Base-by-base conservation (phyloP, 257 asterid species). In the Prunella vulgaris region DNA sequence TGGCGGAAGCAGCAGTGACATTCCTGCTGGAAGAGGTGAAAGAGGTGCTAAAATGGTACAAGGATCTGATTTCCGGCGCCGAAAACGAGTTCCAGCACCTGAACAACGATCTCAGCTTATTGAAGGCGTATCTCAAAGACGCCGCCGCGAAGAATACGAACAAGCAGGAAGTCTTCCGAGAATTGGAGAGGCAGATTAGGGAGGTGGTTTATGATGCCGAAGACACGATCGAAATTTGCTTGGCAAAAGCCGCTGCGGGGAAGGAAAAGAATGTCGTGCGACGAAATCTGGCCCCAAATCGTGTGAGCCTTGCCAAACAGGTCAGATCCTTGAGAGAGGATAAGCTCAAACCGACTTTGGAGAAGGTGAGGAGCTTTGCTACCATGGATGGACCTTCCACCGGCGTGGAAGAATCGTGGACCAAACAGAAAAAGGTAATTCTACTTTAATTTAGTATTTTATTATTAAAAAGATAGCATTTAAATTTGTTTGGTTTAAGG, bases 181-280 rank as follows among this genome's bases (percentile, higher is more conserved):
- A 40, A 30, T 5, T 69, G 20, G 77, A 74, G 77, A 58, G 66
- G 56, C 68, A 73, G 76, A 32, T 79, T 14, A 59, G 83, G 10
- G 51, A 66, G 10, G 68, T 60, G 2, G 69, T 81, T 15, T 67
- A 69, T 42, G 77, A 71, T 0, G 84, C 74, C 0, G 87, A 82
- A 22, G 84, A 79, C 59, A 60, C 73, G 53, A 40, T 76, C 33
- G 82, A 79, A 54, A 40, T 13, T 0, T 74, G 74, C 28, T 38
- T 82, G 7, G 48, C 74, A 4, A 44, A 64, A 5, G 71, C 76
- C 2, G 62, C 74, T n/a, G 68, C 54, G 18, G 63, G 17, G 15
- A 37, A 59, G 59, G 52, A 10, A 10, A 52, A 52, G 57, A 27
- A 32, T 12, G 1, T 49, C 37, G 3, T 38, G 21, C 28, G 59